Percentiles rank a stretch among this genome's conserved stretches.
Conservation (phyloP, 169 alveolate genomes). For the Eimeria falciformis region DNA sequence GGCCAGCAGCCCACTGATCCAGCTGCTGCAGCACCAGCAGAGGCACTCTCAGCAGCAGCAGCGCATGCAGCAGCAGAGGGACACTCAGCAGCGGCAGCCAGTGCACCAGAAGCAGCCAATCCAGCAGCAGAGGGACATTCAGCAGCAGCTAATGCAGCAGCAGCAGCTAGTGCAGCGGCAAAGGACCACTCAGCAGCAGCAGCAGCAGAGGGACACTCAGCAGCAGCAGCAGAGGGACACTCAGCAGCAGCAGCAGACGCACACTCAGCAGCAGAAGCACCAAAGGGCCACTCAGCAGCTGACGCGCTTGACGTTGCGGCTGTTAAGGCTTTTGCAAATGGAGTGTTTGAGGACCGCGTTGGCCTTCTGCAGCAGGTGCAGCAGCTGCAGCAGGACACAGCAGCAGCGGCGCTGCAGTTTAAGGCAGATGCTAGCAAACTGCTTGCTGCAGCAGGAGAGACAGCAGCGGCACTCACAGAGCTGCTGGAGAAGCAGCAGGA, state of each 20-base stretch:
- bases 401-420: conserved; percentile 6
- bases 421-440: background rate
- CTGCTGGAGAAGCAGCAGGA: conserved; percentile 49
- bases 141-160: background rate
- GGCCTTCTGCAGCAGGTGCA: conserved; percentile 57
- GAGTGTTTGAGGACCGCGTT: conserved; percentile 54
- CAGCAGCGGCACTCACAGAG: conserved; percentile 1
- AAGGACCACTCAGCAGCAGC: too few relatives aligned
- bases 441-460: conserved; percentile 51
- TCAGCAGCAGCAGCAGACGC: conserved; percentile 18
- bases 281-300: conserved; percentile 7
- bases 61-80: background rate
- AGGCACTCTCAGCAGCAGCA: background rate
- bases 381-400: conserved; percentile 49
- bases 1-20: background rate
- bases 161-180: background rate
- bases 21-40: background rate
- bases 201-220: background rate
- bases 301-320: conserved; percentile 20
- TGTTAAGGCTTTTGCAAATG: conserved; percentile 32
- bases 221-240: background rate
- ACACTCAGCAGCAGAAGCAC: background rate
- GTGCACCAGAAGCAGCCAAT: too few relatives aligned
- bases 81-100: too few relatives aligned
- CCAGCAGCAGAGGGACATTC: conserved; percentile 5